Evolutionary conservation across 192 early-diverging fungal genomes (phyloP).

Genomic region (Backusella tarrabulga): DNA sequence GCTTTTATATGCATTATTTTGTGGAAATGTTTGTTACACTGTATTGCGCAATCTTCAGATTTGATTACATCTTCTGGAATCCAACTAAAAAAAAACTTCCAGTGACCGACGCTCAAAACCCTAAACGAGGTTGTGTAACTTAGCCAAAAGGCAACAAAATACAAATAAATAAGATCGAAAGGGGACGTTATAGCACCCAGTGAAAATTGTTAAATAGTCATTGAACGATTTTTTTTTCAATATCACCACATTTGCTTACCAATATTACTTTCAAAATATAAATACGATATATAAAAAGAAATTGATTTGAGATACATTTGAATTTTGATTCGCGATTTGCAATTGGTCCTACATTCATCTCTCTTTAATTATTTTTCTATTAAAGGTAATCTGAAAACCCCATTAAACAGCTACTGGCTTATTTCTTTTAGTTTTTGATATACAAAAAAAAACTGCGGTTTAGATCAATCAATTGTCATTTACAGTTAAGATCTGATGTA

Average conservation of each 20-base stretch:
- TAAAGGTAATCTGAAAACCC: too few species aligned
- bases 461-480: background rate
- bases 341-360: background rate
- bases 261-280: background rate
- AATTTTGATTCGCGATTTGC: background rate
- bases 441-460: background rate
- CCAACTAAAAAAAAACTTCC: background rate
- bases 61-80: conserved; percentile 1
- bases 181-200: background rate
- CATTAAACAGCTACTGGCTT: too few species aligned
- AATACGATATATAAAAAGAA: background rate
- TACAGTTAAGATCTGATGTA: too few species aligned
- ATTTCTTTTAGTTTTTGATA: too few species aligned
- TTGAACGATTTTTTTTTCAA: too few species aligned
- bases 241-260: background rate
- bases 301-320: background rate
- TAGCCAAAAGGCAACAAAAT: background rate
- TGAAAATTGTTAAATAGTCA: background rate
- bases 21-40: background rate
- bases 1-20: conserved; percentile 4
- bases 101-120: background rate
- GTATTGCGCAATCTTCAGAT: background rate
- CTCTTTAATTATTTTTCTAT: background rate
- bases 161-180: background rate
- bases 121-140: background rate